Conservation (phyloP, 208 protist genomes). For the Acanthamoeba triangularis region DNA sequence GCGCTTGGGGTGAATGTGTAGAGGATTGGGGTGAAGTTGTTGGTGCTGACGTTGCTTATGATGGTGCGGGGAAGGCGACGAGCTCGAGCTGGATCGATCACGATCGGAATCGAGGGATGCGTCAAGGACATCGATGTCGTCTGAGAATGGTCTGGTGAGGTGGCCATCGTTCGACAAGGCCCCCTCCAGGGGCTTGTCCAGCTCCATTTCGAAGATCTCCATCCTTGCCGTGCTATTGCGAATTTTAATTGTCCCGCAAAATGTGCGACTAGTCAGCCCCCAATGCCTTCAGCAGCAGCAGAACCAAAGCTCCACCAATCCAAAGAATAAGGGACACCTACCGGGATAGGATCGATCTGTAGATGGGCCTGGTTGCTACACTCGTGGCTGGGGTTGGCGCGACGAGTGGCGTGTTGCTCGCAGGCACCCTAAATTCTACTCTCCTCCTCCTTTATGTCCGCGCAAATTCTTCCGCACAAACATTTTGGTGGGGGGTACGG, state of each 20-base stretch:
- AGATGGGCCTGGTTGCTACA: no score
- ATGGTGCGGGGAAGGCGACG: background rate
- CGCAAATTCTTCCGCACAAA: no score
- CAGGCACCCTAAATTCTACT: no score
- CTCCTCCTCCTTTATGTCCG: no score
- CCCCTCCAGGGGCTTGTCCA: background rate
- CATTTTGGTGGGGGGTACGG: no score
- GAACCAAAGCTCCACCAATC: background rate
- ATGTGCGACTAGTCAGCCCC: no score
- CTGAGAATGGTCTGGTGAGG: background rate
- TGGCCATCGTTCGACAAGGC: background rate
- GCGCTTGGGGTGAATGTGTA: background rate
- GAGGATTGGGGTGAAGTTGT: background rate
- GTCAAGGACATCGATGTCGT: background rate
- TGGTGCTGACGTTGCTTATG: background rate
- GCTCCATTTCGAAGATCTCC: slow-evolving; percentile 46
- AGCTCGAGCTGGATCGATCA: background rate
- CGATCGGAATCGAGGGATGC: background rate
- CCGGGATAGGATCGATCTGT: background rate
- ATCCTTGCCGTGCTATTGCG: background rate
- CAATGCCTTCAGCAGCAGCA: no score
- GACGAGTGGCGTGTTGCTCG: no score
- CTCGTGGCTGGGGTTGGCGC: no score
- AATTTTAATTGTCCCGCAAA: background rate
- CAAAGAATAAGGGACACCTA: background rate